Evolutionary conservation across 192 early-diverging fungal genomes (phyloP).

Genomic region (Lobosporangium transversale): DNA sequence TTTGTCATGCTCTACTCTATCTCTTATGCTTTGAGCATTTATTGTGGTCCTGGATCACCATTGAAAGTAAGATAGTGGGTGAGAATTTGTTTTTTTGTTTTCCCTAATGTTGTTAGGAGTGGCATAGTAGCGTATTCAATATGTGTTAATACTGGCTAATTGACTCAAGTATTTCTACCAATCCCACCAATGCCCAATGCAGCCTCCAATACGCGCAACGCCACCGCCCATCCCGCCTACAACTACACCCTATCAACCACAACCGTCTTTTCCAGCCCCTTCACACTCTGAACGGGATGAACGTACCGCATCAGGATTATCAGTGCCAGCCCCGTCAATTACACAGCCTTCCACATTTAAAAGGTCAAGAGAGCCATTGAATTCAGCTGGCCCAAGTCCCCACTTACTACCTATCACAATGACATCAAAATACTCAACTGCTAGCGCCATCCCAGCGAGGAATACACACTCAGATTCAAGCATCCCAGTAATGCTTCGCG

Average conservation of each 20-base stretch:
- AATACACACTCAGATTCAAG: not conserved
- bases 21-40: conserved; percentile 58
- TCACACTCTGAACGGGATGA: not conserved
- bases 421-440: conserved; percentile 15
- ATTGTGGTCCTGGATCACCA: conserved; percentile 53
- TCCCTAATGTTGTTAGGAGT: not conserved
- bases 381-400: conserved; percentile 4
- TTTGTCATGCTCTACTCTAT: conserved; percentile 52
- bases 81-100: not conserved
- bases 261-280: not conserved
- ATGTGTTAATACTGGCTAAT: not conserved
- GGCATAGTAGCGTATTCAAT: not conserved
- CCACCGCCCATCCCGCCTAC: conserved; percentile 15
- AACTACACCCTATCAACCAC: conserved; percentile 40
- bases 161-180: not conserved
- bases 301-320: not conserved
- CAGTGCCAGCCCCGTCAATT: not conserved
- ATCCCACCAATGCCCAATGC: not conserved
- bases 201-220: not conserved
- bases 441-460: conserved; percentile 1
- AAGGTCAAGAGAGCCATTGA: conserved; percentile 2
- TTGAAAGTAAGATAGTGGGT: conserved; percentile 55
- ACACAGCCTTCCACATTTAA: not conserved
- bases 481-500: not conserved
- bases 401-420: conserved; percentile 7